Evolutionary conservation across 202 grass and related monocot genomes (phyloP), one percentile per base, ranked within the genome.

Genomic region (Setaria italica): DNA sequence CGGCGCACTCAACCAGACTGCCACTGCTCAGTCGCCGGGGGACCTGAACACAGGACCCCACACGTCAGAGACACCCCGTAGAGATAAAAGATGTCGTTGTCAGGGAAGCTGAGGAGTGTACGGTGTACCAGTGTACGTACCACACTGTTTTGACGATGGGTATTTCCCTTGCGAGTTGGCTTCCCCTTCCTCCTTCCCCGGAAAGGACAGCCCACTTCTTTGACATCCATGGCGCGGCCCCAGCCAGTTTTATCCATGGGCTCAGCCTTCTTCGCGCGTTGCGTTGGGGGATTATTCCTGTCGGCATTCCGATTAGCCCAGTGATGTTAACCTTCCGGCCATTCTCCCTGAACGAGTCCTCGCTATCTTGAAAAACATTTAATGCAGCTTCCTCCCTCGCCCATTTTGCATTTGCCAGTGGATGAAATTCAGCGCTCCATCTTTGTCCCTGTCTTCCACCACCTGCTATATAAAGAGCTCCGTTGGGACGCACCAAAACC

Each of bases 391-490:
- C 65, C 37, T 75, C 21, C 19, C 19, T 77, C 19, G 11, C 55
- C 11, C 34, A 14, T 4, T 25, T 25, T 25, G 25, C 25, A 25
- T 54, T 5, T 25, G 20, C 20, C 43, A 2, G 30, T 15, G 0
- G 11, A 4, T 7, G 19, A 76, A 58, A 76, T 39, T 58, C 45
- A 47, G 33, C 63, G 1, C 34, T 14, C 34, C 12, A 0, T 8
- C 11, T 8, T 0, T 13, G 1, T 7, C 17, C 6, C 15, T 11
- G 11, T 29, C 39, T 6, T 3, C 20, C 20, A 5, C 16, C 34
- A 41, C 3, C 39, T 2, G 21, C 9, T 77, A 6, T 87, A 90
- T 90, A 90, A 82, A 79, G 8, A 59, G 74, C 70, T 25, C 59
- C 74, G 5, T 14, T 25, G 11, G 48, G 41, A 65, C 0, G 15